Percentiles rank a stretch among this genome's conserved stretches.
Evolutionary conservation across 495 filamentous ascomycete genomes (phyloP).

Genomic region (Tetracladium setigerum): DNA sequence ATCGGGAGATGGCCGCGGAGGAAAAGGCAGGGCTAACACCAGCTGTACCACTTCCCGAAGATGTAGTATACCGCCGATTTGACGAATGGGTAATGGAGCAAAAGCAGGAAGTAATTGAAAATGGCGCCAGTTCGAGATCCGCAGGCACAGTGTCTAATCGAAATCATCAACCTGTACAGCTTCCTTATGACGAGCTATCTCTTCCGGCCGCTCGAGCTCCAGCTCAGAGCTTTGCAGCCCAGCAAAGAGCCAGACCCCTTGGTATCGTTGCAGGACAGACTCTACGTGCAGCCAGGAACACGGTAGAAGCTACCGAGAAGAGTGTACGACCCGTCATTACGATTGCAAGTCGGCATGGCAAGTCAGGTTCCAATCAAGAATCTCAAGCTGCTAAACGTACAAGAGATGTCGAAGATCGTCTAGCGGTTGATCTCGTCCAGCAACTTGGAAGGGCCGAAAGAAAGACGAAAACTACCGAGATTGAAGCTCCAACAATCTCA

Average conservation of each 20-base stretch:
- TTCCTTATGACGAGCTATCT: not conserved
- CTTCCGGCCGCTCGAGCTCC: constrained; percentile 27
- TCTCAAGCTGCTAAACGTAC: constrained; percentile 1
- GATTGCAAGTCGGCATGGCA: constrained; percentile 16
- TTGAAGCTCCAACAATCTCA: constrained; percentile 2
- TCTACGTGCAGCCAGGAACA: constrained; percentile 15
- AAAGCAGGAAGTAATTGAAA: not conserved
- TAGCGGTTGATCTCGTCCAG: constrained; percentile 17
- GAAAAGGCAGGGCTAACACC: constrained; percentile 64
- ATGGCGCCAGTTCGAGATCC: not conserved
- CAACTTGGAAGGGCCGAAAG: constrained; percentile 10
- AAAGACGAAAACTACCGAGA: constrained; percentile 5
- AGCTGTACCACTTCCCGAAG: constrained; percentile 57
- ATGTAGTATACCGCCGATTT: constrained; percentile 59
- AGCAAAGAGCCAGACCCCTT: constrained; percentile 36
- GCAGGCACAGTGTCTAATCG: not conserved
- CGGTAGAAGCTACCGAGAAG: constrained; percentile 2
- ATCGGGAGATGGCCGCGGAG: constrained; percentile 62
- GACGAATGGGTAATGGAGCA: constrained; percentile 24
- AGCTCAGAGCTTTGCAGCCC: constrained; percentile 51
- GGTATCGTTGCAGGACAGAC: too few relatives aligned
- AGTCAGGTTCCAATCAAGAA: constrained; percentile 13
- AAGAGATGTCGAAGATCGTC: constrained; percentile 14
- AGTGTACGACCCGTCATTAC: constrained; percentile 18
- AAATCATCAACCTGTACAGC: not conserved